A percentile compares a stretch with the other conserved stretches of the same genome.
Conservation (phyloP, 805 yeast species). For the Blastobotrys peoriensis region DNA sequence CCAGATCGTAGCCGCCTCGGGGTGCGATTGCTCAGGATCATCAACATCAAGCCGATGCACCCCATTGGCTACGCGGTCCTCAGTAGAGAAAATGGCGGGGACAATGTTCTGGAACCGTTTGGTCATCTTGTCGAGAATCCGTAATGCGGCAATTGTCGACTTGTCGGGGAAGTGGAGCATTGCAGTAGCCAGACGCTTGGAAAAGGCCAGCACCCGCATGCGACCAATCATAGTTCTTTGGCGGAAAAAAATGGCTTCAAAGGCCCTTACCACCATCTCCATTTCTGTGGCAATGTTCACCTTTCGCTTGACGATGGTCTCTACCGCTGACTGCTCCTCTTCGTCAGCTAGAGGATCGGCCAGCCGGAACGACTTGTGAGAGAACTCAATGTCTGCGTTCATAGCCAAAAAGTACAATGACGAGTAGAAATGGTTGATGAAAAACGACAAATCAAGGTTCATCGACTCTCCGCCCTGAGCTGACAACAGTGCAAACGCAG, state of each 20-base stretch:
- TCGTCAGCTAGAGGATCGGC: slow-evolving; percentile 60
- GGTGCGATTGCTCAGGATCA: slow-evolving; percentile 68
- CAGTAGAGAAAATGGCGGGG: slow-evolving; percentile 75
- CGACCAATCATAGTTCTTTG: slow-evolving; percentile 19
- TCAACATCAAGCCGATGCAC: slow-evolving; percentile 57
- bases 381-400: slow-evolving; percentile 80
- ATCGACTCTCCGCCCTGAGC: slow-evolving; percentile 69
- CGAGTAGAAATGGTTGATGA: slow-evolving; percentile 68
- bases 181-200: slow-evolving; percentile 68
- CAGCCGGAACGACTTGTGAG: slow-evolving; percentile 72
- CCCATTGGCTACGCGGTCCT: slow-evolving; percentile 83
- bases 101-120: slow-evolving; percentile 62
- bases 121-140: slow-evolving; percentile 70
- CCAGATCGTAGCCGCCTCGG: slow-evolving; percentile 89
- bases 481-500: slow-evolving; percentile 80
- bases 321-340: neutral
- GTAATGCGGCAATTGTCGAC: slow-evolving; percentile 68
- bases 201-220: slow-evolving; percentile 59
- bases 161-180: slow-evolving; percentile 80
- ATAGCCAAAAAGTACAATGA: slow-evolving; percentile 61
- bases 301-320: slow-evolving; percentile 39
- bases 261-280: slow-evolving; percentile 68
- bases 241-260: slow-evolving; percentile 62
- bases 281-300: slow-evolving; percentile 87
- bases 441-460: slow-evolving; percentile 73